Percentiles rank a stretch among this genome's conserved stretches.
Conservation (phyloP, 2,329 filamentous ascomycete genomes). For the Fusarium sp. region DNA sequence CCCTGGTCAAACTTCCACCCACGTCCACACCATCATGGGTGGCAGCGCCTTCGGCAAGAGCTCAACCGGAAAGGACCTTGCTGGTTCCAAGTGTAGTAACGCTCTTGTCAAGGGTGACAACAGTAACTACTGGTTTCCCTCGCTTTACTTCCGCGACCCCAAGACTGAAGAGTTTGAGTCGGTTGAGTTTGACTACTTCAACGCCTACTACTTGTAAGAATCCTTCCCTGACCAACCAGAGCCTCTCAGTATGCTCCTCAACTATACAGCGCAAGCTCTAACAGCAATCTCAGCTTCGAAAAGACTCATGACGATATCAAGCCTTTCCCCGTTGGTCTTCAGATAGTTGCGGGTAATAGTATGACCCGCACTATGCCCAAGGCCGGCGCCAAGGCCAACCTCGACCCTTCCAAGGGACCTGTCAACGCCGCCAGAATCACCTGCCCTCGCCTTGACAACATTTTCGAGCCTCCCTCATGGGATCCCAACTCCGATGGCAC, state of each 20-base stretch:
- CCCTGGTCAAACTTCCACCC: conserved; percentile 68
- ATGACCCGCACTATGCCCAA: conserved; percentile 68
- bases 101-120: conserved; percentile 76
- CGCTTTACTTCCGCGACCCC: conserved; percentile 75
- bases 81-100: conserved; percentile 75
- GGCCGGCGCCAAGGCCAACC: conserved; percentile 61
- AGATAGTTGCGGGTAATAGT: conserved; percentile 77
- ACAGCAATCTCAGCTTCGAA: conserved; percentile 63
- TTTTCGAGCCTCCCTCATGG: conserved; percentile 64
- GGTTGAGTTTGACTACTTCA: conserved; percentile 78
- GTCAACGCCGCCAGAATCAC: conserved; percentile 70
- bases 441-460: conserved; percentile 65
- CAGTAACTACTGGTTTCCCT: conserved; percentile 83
- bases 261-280: conserved; percentile 8
- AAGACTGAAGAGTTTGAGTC: conserved; percentile 72
- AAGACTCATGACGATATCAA: conserved; percentile 73
- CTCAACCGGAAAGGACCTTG: conserved; percentile 70
- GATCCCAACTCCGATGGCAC: conserved; percentile 66
- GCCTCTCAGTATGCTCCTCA: background rate
- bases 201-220: conserved; percentile 79
- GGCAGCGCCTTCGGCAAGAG: conserved; percentile 74
- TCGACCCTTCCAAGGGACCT: conserved; percentile 64
- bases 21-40: conserved; percentile 79
- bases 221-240: background rate
- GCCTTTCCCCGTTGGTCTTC: conserved; percentile 77